Base-by-base conservation (phyloP, 2,329 filamentous ascomycete species). In the Microcyclospora tardicrescens region DNA sequence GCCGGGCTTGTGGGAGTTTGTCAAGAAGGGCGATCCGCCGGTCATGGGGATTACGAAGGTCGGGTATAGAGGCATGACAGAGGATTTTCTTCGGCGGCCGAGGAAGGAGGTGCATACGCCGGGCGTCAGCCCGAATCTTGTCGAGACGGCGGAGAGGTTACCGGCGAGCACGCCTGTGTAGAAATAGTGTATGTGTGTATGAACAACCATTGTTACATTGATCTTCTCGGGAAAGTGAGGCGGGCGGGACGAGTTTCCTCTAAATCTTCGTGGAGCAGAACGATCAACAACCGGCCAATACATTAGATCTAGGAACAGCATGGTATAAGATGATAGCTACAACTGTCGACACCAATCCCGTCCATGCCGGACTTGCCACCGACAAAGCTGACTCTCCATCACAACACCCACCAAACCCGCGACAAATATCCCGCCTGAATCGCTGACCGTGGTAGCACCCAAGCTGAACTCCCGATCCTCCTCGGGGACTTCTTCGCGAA, bases 31-130 rank as follows among this genome's bases (percentile, higher is more conserved):
- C 6, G 91, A 95, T 53, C 71, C 86, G 2, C 78, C 91, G 0
- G 75, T 94, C 29, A 89, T 98, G 57, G 91, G 91, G 24, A 77
- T 95, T 46, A 96, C 87, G 14, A 95, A 94, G 63, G 65, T 98
- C 39, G 76, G 72, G 29, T 70, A 85, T 43, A 24, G 19, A 24
- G 86, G 86, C 8, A 61, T 93, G 19, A 93, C 86, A 15, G 63
- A 89, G 54, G 84, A 89, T 51, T 79, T 82, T 32, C 65, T 98
- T 57, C 91, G 85, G 69, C 76, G 78, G 53, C 83, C 87, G 35
- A 75, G 54, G 27, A 34, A 37, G 24, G 37, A 38, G 13, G 43
- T 31, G 28, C 42, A 35, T n/a, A 43, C 49, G 29, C 45, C 52
- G n/a, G 19, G 5, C 19, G 8, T 24, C 19, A 45, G 37, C 44